Evolutionary conservation across 2,329 filamentous ascomycete genomes (phyloP).

Genomic region (Xylariales sp.): DNA sequence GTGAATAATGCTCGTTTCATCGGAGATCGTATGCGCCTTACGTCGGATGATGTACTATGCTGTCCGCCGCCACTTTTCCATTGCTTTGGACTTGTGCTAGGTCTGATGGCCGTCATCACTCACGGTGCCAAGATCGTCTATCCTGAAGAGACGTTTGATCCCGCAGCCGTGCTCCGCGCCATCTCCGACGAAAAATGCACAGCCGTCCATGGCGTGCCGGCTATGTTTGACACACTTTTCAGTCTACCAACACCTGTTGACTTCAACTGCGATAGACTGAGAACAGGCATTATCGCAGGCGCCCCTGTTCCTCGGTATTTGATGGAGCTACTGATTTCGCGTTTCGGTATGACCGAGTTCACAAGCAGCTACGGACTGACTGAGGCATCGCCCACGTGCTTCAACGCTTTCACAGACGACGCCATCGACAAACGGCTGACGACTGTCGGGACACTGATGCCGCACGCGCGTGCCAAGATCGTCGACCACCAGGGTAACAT

Average conservation of each 20-base stretch:
- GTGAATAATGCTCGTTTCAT: constrained; percentile 77
- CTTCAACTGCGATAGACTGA: constrained; percentile 64
- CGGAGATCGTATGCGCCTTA: constrained; percentile 79
- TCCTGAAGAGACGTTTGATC: constrained; percentile 79
- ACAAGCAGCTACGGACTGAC: constrained; percentile 78
- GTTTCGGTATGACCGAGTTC: constrained; percentile 81
- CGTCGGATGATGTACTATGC: constrained; percentile 75
- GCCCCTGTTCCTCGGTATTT: constrained; percentile 79
- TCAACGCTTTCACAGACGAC: constrained; percentile 82
- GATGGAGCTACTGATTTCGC: constrained; percentile 77
- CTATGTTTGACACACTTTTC: constrained; percentile 81
- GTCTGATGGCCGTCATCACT: constrained; percentile 76
- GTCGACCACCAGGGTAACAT: constrained; percentile 74
- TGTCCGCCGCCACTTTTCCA: constrained; percentile 88
- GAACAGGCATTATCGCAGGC: constrained; percentile 83
- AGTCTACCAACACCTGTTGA: constrained; percentile 55
- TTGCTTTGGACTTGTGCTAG: constrained; percentile 84
- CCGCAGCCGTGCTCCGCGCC: constrained; percentile 72
- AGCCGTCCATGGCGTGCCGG: constrained; percentile 82
- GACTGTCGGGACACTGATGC: constrained; percentile 81
- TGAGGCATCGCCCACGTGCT: constrained; percentile 82
- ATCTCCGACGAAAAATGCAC: constrained; percentile 77
- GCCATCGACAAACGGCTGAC: constrained; percentile 72
- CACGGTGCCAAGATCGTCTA: constrained; percentile 83
- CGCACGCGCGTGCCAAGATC: constrained; percentile 81